Conservation (phyloP, 306 rosid species). For the Cercis canadensis region DNA sequence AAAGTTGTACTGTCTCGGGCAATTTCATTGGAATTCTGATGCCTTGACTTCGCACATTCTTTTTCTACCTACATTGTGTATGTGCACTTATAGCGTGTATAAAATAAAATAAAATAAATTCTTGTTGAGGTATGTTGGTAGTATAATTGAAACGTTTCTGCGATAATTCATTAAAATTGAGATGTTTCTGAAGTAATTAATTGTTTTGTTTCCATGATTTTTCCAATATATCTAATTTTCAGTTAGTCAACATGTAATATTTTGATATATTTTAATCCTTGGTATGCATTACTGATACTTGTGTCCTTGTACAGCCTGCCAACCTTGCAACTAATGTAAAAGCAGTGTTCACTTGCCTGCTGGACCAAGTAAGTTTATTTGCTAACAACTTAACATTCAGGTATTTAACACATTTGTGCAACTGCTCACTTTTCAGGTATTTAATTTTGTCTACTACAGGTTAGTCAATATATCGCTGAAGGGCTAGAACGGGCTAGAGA, state of each 20-base stretch:
- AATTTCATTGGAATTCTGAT: neutral
- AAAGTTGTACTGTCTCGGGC: neutral
- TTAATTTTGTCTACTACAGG: constrained; percentile 51
- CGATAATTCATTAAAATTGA: neutral
- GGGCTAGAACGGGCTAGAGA: constrained; percentile 98
- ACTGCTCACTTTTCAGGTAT: constrained; percentile 28
- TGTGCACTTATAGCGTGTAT: too few species aligned
- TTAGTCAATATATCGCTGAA: constrained; percentile 93
- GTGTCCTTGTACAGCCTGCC: constrained; percentile 70
- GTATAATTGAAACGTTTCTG: neutral
- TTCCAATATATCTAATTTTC: neutral
- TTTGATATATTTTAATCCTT: constrained; percentile 27
- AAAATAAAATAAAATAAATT: too few species aligned
- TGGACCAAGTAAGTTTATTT: constrained; percentile 88
- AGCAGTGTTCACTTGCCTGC: constrained; percentile 89
- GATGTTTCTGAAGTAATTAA: too few species aligned
- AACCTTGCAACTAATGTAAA: constrained; percentile 84
- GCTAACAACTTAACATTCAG: constrained; percentile 1
- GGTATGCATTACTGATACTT: constrained; percentile 18
- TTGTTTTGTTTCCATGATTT: neutral
- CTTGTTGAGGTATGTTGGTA: neutral
- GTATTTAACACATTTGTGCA: constrained; percentile 36
- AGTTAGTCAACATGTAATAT: neutral
- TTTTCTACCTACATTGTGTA: neutral
- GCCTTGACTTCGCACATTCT: neutral